These are phyloP conservation scores for Rhododendron simsii DNA, from an alignment of 148 eudicot genomes.

Conservation along the genomic window DNA sequence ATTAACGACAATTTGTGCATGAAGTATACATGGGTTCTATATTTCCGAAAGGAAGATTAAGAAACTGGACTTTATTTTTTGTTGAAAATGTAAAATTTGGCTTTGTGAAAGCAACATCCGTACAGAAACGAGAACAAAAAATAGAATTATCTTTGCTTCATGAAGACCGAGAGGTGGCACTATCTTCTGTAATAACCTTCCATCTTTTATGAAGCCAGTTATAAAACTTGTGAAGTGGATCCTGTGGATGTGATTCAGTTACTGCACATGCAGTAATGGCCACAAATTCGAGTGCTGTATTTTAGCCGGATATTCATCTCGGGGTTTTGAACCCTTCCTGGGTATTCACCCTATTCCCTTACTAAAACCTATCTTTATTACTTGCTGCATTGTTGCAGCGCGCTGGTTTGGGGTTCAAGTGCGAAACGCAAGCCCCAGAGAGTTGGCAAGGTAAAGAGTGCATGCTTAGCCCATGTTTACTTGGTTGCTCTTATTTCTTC, in stretches of 20 bases:
- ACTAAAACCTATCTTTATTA: neutral
- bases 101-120: neutral
- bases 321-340: neutral
- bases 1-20: too few relatives aligned
- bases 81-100: neutral
- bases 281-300: neutral
- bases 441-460: constrained; percentile 74
- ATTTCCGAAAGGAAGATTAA: neutral
- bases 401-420: constrained; percentile 97
- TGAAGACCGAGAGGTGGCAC: neutral
- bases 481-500: neutral
- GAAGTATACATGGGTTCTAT: neutral
- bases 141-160: neutral
- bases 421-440: constrained; percentile 96
- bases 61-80: neutral
- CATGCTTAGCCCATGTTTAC: neutral
- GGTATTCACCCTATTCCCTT: neutral
- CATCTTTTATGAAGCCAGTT: neutral
- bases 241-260: neutral
- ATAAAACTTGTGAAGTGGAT: neutral
- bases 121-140: neutral
- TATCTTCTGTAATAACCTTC: neutral
- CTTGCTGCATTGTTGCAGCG: constrained; percentile 41
- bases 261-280: neutral
- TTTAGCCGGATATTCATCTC: neutral